A percentile compares a stretch with the other conserved stretches of the same genome.
These are phyloP conservation scores for Polyporus arcularius DNA, from an alignment of 768 basidiomycete species.

Conservation along the genomic window DNA sequence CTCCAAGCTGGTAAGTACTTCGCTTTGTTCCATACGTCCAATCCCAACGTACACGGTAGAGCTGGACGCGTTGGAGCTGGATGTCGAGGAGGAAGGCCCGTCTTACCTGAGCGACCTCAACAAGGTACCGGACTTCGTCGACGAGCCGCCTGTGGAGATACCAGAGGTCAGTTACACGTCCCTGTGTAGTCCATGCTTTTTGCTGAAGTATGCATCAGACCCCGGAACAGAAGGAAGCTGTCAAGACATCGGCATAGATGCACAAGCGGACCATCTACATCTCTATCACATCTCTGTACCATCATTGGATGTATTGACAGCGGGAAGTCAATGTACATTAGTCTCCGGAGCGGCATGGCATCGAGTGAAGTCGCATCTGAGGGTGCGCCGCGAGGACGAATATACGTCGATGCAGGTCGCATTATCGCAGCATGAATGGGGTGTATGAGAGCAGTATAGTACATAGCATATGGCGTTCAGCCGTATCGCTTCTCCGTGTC, in stretches of 20 bases:
- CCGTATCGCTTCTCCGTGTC: constrained; percentile 63
- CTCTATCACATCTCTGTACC: constrained; percentile 8
- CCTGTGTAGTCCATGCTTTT: background rate
- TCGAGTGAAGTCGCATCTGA: too few species aligned
- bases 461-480: constrained; percentile 32
- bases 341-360: too few species aligned
- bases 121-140: constrained; percentile 90
- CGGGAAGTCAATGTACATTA: constrained; percentile 3
- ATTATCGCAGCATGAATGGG: background rate
- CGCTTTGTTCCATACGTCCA: background rate
- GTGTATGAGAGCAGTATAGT: background rate
- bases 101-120: constrained; percentile 87
- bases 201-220: background rate
- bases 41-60: constrained; percentile 49
- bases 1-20: constrained; percentile 80
- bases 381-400: background rate
- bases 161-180: constrained; percentile 48
- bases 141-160: constrained; percentile 77
- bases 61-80: constrained; percentile 89
- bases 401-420: background rate
- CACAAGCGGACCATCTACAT: background rate
- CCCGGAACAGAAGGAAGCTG: constrained; percentile 30
- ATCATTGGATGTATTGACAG: constrained; percentile 14
- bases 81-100: constrained; percentile 87
- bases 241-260: constrained; percentile 33